Percentiles rank a stretch among this genome's conserved stretches.
Evolutionary conservation across 371 early-diverging fungal species (phyloP).

Genomic region (Mortierella sp.): DNA sequence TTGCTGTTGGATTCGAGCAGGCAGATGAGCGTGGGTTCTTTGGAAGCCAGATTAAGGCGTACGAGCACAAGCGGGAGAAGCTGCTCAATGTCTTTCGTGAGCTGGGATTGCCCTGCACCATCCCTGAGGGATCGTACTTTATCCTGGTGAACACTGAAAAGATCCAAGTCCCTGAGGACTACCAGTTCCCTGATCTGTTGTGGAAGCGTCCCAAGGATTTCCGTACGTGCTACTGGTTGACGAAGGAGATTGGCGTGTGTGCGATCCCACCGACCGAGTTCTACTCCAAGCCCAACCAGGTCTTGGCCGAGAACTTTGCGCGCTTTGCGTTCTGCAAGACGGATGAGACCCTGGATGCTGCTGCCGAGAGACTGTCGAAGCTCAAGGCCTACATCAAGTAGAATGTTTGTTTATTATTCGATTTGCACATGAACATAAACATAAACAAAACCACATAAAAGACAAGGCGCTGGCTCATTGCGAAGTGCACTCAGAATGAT

Average conservation of each 20-base stretch:
- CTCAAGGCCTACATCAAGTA: constrained; percentile 71
- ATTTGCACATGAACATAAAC: not conserved
- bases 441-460: not conserved
- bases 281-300: constrained; percentile 80
- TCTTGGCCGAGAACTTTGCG: constrained; percentile 81
- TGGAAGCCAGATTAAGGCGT: constrained; percentile 74
- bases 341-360: constrained; percentile 84
- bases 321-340: constrained; percentile 97
- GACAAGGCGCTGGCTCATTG: not conserved
- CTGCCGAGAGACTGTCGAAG: constrained; percentile 76
- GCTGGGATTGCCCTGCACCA: constrained; percentile 81
- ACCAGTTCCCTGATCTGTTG: constrained; percentile 73
- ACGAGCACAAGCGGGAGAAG: constrained; percentile 80
- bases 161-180: constrained; percentile 76
- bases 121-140: constrained; percentile 96
- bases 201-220: constrained; percentile 80
- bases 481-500: not conserved
- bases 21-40: constrained; percentile 77
- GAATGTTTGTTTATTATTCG: not conserved
- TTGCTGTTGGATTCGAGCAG: constrained; percentile 82
- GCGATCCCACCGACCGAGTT: constrained; percentile 96
- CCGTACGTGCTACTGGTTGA: constrained; percentile 89
- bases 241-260: constrained; percentile 91
- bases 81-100: constrained; percentile 80
- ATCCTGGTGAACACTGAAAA: constrained; percentile 86